Base-by-base conservation (phyloP, 345 rosid genomes). In the Gossypium turneri region DNA sequence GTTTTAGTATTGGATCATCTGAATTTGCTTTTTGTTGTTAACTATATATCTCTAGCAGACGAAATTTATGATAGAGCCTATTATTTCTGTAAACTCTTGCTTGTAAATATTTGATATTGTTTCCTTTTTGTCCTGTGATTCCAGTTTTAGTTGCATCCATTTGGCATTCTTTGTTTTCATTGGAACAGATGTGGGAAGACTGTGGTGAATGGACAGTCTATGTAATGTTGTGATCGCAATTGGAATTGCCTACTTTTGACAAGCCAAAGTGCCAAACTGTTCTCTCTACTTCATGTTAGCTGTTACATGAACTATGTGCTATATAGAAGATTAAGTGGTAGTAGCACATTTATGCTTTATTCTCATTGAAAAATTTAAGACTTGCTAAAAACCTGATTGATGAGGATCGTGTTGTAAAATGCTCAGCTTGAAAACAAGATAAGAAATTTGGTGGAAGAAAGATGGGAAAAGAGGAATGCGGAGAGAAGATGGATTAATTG, bases 71-170 rank as follows among this genome's bases (percentile, higher is more conserved):
- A 24, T 67, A 67, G 25, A 48, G 57, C 72, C 12, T 50, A 8
- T 20, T 47, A n/a, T 12, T 43, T 45, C 19, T 20, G 0, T 20
- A 44, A 53, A 44, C 34, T 29, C 17, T 45, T 66, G 3, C 53
- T 11, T 45, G n/a, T 67, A 67, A 67, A 5, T 67, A 67, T 45
- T 67, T 67, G 55, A 56, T 57, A 67, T 22, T 24, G 19, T 67
- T 67, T 16, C 41, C 13, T 16, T 38, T 38, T 63, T 63, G 47
- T 34, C 45, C 9, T 45, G 24, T 38, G 12, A 63, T 63, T 63
- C 38, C 7, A 22, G 41, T 67, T 67, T 25, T 47, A 22, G 55
- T 67, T 67, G 70, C 38, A 67, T 67, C 34, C 12, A 3, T 67
- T 20, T 67, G 11, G 12, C 38, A 47, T 47, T 45, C 38, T 24